Conservation (phyloP, 2,329 filamentous ascomycete genomes). For the Verticillium nubilum region DNA sequence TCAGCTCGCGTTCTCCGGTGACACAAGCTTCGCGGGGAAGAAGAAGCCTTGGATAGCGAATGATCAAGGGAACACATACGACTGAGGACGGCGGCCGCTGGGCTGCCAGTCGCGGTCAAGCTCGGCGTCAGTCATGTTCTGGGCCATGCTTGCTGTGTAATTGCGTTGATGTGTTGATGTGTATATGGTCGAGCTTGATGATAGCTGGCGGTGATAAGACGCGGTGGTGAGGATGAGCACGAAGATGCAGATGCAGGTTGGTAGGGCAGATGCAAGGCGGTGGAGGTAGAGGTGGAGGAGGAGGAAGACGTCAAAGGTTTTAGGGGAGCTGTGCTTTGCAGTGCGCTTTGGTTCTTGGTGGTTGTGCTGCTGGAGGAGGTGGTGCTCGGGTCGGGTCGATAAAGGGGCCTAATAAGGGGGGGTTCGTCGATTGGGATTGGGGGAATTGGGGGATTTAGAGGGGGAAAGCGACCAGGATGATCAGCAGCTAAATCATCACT, state of each 20-base stretch:
- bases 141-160: constrained; percentile 5
- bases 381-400: background rate
- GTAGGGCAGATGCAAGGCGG: background rate
- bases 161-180: background rate
- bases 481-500: background rate
- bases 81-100: constrained; percentile 71
- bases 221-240: background rate
- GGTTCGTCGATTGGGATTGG: background rate
- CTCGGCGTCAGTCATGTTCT: constrained; percentile 55
- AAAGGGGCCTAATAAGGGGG: background rate
- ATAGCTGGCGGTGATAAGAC: background rate
- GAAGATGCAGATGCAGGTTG: background rate
- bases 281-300: background rate
- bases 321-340: background rate
- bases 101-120: constrained; percentile 77
- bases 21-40: constrained; percentile 35
- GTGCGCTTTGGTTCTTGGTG: background rate
- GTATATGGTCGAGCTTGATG: background rate
- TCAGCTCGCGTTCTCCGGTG: background rate
- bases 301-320: background rate
- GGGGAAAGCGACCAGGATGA: background rate
- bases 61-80: constrained; percentile 51
- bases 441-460: background rate
- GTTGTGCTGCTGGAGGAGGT: background rate
- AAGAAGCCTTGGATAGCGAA: constrained; percentile 47